Conservation (phyloP, 2,329 filamentous ascomycete species). For the Colletotrichum sp. region DNA sequence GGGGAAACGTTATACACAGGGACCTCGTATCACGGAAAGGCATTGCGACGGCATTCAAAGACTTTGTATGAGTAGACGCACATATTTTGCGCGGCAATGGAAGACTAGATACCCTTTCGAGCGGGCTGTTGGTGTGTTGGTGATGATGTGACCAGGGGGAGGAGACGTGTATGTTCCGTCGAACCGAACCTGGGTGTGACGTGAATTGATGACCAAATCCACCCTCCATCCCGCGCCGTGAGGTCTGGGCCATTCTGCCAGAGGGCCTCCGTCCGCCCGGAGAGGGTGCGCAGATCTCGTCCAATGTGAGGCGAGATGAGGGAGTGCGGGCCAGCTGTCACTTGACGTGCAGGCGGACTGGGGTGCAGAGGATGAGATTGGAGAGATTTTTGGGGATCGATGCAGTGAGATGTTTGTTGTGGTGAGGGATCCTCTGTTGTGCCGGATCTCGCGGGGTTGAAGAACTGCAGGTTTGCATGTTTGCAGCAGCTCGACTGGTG, state of each 20-base stretch:
- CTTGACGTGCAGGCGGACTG: neutral
- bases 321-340: neutral
- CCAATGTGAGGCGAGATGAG: neutral
- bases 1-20: neutral
- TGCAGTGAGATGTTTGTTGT: neutral
- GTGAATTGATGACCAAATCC: neutral
- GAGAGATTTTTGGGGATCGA: neutral
- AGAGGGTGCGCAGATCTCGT: neutral
- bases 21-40: slow-evolving; percentile 2
- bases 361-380: neutral
- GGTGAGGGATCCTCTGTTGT: neutral
- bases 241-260: neutral
- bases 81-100: neutral
- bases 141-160: neutral
- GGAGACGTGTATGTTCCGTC: neutral
- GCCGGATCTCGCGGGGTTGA: neutral
- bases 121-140: neutral
- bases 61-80: slow-evolving; percentile 19
- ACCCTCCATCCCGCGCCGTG: neutral
- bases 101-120: slow-evolving; percentile 14
- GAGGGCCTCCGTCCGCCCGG: slow-evolving; percentile 6
- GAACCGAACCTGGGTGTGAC: neutral
- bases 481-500: neutral
- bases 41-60: slow-evolving; percentile 8
- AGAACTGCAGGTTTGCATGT: neutral